Base-by-base conservation (phyloP, 352 stramenopile genomes). In the Hyphochytrium catenoides region DNA sequence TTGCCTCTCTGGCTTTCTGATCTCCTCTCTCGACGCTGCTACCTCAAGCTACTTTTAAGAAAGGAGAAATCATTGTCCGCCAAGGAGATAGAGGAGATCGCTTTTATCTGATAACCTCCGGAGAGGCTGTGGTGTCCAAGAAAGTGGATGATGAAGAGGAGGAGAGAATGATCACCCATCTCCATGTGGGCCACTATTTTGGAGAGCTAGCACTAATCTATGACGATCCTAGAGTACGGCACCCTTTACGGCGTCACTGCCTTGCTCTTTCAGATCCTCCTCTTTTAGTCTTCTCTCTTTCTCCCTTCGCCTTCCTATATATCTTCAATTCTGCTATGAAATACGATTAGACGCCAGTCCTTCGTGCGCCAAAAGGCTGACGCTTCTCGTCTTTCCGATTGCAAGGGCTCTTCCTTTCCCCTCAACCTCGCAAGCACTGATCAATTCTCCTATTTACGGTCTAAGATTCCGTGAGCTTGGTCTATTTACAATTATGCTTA, bases 121-220 rank as follows among this genome's bases (percentile, higher is more conserved):
- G 73, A 31, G 65, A 75, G 37, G 73, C 73, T 11, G 68, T 84
- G 11, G 55, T 87, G 17, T 81, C 66, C 11, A 82, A 87, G 53
- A 69, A 56, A 1, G 57, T 65, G 3, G 54, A 49, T 4, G 46
- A 36, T 24, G 40, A 53, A 16, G 48, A 43, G 18, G 45, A 60
- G 5, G 69, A 84, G 22, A 62, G 66, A 18, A 79, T 84, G 69
- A 54, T 87, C 23, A 87, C 73, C 31, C 64, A 84, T 43, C 34
- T 87, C 32, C 64, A 84, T 36, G 69, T 68, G n/a, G 74, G 78
- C 2, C 70, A 83, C 36, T 94, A 90, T 54, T 93, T 94, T 50
- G 79, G 79, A 7, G 79, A 93, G 46, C 51, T 83, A 8, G 74
- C 79, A 3, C 54, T 94, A 17, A 83, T 94, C 37, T 79, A 89